These are phyloP conservation scores for Rhizopogon roseolus DNA, from an alignment of 768 basidiomycete species.

Conservation along the genomic window DNA sequence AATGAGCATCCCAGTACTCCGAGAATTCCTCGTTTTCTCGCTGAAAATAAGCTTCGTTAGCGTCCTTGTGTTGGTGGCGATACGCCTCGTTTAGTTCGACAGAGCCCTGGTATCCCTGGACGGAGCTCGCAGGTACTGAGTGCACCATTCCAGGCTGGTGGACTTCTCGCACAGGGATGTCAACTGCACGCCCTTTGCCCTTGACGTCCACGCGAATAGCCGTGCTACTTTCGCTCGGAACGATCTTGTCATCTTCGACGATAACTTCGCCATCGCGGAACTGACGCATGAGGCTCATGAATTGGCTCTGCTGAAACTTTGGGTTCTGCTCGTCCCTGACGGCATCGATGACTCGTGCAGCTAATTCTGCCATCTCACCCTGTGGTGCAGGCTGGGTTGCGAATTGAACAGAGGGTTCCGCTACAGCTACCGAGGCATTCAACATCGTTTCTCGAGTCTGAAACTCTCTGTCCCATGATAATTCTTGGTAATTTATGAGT, in stretches of 20 bases:
- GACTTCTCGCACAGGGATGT: conserved; percentile 2
- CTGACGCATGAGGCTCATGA: conserved; percentile 82
- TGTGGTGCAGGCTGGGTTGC: conserved; percentile 9
- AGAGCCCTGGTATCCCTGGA: conserved; percentile 14
- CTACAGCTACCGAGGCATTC: conserved; percentile 7
- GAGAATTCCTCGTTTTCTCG: conserved; percentile 67
- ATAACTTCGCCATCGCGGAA: conserved; percentile 74
- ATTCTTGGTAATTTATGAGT: conserved; percentile 8
- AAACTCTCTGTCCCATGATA: conserved; percentile 63
- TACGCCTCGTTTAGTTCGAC: conserved; percentile 13
- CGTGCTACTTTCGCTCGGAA: conserved; percentile 38
- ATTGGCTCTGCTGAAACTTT: conserved; percentile 82
- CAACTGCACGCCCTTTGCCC: conserved; percentile 59
- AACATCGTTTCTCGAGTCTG: conserved; percentile 47
- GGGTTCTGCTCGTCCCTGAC: conserved; percentile 71
- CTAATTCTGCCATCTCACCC: conserved; percentile 78
- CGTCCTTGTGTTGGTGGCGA: conserved; percentile 27
- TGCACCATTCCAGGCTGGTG: conserved; percentile 2
- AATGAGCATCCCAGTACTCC: conserved; percentile 50
- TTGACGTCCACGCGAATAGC: conserved; percentile 42
- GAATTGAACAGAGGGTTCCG: background rate
- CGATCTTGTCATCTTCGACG: conserved; percentile 76
- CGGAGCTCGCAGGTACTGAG: conserved; percentile 3
- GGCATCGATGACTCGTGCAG: conserved; percentile 72
- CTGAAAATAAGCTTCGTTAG: conserved; percentile 64